phyloP scores from a whole-genome alignment of 2,329 filamentous ascomycete species.

The Aspergillus pseudonomiae region DNA sequence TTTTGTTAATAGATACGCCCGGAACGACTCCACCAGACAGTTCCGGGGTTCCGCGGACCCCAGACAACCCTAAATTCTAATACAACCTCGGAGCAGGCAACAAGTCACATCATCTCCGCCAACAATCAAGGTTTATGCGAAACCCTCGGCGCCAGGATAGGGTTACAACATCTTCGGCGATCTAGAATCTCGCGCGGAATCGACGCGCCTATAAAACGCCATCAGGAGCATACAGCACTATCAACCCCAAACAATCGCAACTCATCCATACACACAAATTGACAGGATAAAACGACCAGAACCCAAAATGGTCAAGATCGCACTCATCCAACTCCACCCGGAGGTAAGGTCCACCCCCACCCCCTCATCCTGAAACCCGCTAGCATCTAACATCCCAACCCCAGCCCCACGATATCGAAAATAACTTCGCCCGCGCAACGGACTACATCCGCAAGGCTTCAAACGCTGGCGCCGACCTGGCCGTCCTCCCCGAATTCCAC shows the following conservation, averaged over 20 bases:
- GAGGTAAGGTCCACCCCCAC: background rate
- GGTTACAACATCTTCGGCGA: background rate
- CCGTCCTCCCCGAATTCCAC: conserved; percentile 60
- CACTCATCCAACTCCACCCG: background rate
- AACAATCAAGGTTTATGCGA: background rate
- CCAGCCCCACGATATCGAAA: background rate
- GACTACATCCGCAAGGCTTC: conserved; percentile 53
- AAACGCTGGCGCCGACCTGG: conserved; percentile 54
- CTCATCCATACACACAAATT: background rate
- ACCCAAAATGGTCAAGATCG: background rate
- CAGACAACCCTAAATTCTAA: background rate
- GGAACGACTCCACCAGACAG: background rate
- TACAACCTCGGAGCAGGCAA: background rate
- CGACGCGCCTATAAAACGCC: background rate
- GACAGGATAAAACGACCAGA: background rate
- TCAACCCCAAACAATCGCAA: background rate
- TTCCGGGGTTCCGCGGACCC: background rate
- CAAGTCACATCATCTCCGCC: background rate
- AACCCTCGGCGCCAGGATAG: background rate
- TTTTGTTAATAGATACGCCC: background rate
- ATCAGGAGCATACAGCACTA: too few species aligned
- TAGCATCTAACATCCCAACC: background rate
- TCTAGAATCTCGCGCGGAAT: background rate
- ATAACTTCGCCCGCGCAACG: background rate
- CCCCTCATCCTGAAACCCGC: background rate